phyloP scores from a whole-genome alignment of 2,329 filamentous ascomycete species.

The Cladosporium sp. region DNA sequence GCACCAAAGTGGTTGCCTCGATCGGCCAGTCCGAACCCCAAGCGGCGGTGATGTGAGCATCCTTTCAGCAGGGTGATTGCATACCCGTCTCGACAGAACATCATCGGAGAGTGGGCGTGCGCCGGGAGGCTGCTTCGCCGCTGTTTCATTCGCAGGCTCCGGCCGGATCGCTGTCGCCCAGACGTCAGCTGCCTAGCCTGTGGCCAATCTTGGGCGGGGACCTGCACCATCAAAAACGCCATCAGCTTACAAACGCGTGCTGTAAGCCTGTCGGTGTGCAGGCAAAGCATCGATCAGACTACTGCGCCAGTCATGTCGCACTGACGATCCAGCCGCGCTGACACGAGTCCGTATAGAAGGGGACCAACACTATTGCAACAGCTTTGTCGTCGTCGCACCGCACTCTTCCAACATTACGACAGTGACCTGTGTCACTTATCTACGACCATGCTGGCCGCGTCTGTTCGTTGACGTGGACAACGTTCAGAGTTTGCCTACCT shows the following conservation, averaged over 20 bases:
- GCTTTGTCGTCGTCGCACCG: not conserved
- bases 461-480: not conserved
- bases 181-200: not conserved
- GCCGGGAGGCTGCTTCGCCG: not conserved
- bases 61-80: constrained; percentile 3
- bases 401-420: not conserved
- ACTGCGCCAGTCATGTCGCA: not conserved
- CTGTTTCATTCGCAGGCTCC: not conserved
- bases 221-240: not conserved
- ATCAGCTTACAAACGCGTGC: not conserved
- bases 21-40: constrained; percentile 1
- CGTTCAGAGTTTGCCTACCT: not conserved
- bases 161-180: not conserved
- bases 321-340: not conserved
- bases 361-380: not conserved
- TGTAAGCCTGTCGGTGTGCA: not conserved
- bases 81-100: constrained; percentile 5
- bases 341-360: not conserved
- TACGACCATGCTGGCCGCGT: not conserved
- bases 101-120: not conserved
- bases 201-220: not conserved
- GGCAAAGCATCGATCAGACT: not conserved
- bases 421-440: not conserved
- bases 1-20: constrained; percentile 1
- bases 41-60: not conserved